Evolutionary conservation across 148 eudicot genomes (phyloP).

Genomic region (Polygonum maritimum): DNA sequence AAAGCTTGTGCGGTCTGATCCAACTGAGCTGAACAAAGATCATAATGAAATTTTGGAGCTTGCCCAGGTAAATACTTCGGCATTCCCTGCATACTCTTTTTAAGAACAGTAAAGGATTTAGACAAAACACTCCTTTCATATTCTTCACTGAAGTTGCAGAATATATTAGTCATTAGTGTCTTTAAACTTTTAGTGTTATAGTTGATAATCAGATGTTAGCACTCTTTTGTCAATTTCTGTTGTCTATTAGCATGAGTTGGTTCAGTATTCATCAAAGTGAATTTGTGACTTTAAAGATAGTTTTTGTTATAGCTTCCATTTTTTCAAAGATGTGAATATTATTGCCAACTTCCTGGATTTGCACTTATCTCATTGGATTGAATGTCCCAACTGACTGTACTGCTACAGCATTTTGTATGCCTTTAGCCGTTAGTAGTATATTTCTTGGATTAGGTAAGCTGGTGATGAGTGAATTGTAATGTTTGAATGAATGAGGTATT

Average conservation of each 20-base stretch:
- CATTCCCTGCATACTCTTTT: not conserved
- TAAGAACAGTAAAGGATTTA: not conserved
- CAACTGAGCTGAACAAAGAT: slow-evolving; percentile 92
- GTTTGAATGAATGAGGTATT: not conserved
- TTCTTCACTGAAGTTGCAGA: not conserved
- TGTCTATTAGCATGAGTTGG: not conserved
- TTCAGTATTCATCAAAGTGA: not conserved
- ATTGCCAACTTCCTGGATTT: not conserved
- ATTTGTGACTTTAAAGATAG: not conserved
- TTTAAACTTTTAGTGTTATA: not conserved
- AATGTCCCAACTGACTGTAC: not conserved
- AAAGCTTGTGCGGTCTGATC: slow-evolving; percentile 92
- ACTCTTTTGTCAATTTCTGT: not conserved
- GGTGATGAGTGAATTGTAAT: not conserved
- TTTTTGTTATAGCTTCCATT: not conserved
- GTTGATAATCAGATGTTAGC: not conserved
- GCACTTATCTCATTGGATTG: not conserved
- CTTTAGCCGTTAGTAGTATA: not conserved
- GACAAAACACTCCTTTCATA: not conserved
- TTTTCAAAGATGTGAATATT: not conserved
- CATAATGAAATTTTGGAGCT: slow-evolving; percentile 96
- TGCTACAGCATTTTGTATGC: not conserved
- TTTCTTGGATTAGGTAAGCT: not conserved
- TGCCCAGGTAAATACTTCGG: slow-evolving; percentile 53
- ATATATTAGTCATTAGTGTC: not conserved